Evolutionary conservation across 2,329 filamentous ascomycete species (phyloP).

Genomic region (Aureobasidium sp.): DNA sequence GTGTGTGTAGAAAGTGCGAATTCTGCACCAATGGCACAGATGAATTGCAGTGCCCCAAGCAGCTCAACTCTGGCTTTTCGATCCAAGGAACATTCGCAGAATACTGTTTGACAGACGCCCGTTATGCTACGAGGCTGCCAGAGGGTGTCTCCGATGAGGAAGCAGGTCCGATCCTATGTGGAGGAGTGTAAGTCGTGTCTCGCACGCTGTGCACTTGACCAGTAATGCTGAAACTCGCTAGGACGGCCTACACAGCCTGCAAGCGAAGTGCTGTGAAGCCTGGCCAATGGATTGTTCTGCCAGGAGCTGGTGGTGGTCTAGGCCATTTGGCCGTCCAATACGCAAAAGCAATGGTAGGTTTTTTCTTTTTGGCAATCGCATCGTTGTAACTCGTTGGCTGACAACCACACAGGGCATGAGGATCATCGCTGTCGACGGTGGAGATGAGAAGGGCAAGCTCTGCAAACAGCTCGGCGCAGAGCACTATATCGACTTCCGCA

Average conservation of each 20-base stretch:
- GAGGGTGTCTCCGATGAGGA: slow-evolving; percentile 31
- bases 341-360: slow-evolving; percentile 22
- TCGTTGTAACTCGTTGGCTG: not conserved
- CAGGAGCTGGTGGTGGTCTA: slow-evolving; percentile 30
- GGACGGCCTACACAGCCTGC: slow-evolving; percentile 23
- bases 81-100: slow-evolving; percentile 32
- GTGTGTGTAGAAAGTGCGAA: slow-evolving; percentile 24
- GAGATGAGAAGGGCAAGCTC: slow-evolving; percentile 29
- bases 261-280: slow-evolving; percentile 29
- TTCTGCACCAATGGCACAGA: slow-evolving; percentile 29
- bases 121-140: slow-evolving; percentile 30
- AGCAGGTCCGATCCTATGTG: slow-evolving; percentile 33
- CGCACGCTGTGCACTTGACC: not conserved
- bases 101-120: slow-evolving; percentile 28
- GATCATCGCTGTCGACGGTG: slow-evolving; percentile 34
- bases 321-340: slow-evolving; percentile 23
- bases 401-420: slow-evolving; percentile 22
- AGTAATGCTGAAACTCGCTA: not conserved
- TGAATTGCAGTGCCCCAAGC: slow-evolving; percentile 30
- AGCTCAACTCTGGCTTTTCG: slow-evolving; percentile 32
- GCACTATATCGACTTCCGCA: slow-evolving; percentile 31
- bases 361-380: not conserved
- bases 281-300: slow-evolving; percentile 33
- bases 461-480: slow-evolving; percentile 33
- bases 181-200: slow-evolving; percentile 27